Percentiles rank a stretch among this genome's conserved stretches.
phyloP scores from a whole-genome alignment of 345 rosid species.

The Fremontodendron californicum region DNA sequence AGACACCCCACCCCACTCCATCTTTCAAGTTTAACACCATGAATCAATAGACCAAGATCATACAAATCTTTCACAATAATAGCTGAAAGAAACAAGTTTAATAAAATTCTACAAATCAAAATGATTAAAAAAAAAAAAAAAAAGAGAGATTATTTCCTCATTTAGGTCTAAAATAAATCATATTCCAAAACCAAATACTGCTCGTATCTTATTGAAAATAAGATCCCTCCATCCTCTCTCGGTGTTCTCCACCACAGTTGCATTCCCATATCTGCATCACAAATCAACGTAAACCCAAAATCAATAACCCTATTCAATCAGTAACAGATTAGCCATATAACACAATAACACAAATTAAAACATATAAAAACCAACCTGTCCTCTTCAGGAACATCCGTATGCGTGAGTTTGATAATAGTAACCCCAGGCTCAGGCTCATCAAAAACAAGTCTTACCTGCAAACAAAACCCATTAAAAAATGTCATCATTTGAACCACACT shows the following conservation, averaged over 20 bases:
- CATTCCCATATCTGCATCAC: conserved; percentile 82
- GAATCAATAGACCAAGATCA: conserved; percentile 8
- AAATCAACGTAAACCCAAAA: not conserved
- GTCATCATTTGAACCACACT: conserved; percentile 1
- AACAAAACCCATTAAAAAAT: not conserved
- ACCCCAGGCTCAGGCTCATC: conserved; percentile 85
- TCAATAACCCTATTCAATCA: not conserved
- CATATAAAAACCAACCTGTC: conserved; percentile 68
- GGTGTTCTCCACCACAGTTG: conserved; percentile 88
- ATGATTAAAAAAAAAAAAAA: too few relatives aligned
- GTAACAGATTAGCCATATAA: not conserved
- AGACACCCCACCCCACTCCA: not conserved
- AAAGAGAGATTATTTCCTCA: not conserved
- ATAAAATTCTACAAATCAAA: not conserved
- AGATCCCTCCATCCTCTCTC: conserved; percentile 98
- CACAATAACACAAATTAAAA: not conserved
- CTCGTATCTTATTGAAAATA: conserved; percentile 81
- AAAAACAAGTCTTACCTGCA: conserved; percentile 68
- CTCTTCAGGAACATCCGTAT: conserved; percentile 84
- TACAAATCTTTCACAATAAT: not conserved
- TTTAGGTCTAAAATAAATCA: conserved; percentile 24
- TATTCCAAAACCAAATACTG: conserved; percentile 85
- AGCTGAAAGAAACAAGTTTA: not conserved
- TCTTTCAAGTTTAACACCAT: conserved; percentile 9
- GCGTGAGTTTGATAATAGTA: conserved; percentile 67